A percentile compares a stretch with the other conserved stretches of the same genome.
Conservation (phyloP, 2,329 filamentous ascomycete species). For the Phyllosticta ampelicida region DNA sequence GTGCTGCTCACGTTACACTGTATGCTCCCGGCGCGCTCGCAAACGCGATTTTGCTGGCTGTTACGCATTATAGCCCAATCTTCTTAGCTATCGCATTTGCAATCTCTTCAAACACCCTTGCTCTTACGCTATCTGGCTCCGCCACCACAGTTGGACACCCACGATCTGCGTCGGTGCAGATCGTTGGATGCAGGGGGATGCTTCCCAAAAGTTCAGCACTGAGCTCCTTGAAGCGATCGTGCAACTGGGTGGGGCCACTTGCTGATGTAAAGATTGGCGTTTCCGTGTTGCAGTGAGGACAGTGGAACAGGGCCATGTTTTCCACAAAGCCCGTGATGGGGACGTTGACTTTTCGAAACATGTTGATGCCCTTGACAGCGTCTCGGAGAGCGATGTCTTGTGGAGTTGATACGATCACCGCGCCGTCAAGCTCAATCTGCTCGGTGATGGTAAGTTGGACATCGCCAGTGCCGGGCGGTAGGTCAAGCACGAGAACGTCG, state of each 20-base stretch:
- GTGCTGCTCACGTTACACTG: neutral
- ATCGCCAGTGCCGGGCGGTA: conserved; percentile 91
- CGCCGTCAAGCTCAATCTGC: conserved; percentile 77
- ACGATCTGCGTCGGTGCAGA: conserved; percentile 76
- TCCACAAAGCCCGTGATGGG: conserved; percentile 69
- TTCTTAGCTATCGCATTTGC: conserved; percentile 43
- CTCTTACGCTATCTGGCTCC: conserved; percentile 64
- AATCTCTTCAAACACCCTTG: conserved; percentile 60
- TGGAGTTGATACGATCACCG: conserved; percentile 83
- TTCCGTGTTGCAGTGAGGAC: conserved; percentile 38
- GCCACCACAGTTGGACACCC: conserved; percentile 86
- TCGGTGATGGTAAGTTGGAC: conserved; percentile 96
- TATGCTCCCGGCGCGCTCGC: neutral
- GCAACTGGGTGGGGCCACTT: conserved; percentile 53
- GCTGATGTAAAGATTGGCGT: conserved; percentile 23
- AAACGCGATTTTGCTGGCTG: neutral
- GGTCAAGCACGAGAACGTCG: conserved; percentile 78
- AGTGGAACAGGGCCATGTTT: conserved; percentile 31
- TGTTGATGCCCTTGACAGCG: conserved; percentile 79
- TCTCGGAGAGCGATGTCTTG: conserved; percentile 90
- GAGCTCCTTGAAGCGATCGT: conserved; percentile 63
- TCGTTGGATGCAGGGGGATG: conserved; percentile 74
- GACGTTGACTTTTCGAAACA: conserved; percentile 77
- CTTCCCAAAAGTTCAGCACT: conserved; percentile 75
- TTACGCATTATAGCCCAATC: conserved; percentile 27